phyloP scores from a whole-genome alignment of 495 filamentous ascomycete species.

The Hypoxylon cercidicola region DNA sequence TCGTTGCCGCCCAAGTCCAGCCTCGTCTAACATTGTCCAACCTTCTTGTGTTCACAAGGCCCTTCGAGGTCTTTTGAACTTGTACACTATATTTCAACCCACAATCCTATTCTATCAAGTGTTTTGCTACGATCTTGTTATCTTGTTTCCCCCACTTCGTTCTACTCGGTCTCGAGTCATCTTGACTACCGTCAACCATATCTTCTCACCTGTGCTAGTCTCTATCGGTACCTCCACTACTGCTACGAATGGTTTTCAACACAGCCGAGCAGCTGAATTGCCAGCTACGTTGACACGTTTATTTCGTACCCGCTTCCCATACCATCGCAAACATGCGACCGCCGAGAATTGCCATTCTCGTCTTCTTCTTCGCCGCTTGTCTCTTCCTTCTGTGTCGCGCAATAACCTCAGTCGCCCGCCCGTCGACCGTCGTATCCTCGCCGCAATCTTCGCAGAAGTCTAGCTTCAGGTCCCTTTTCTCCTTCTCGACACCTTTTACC shows the following conservation, averaged over 20 bases:
- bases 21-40: conserved; percentile 45
- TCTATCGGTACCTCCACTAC: conserved; percentile 15
- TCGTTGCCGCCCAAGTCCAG: conserved; percentile 53
- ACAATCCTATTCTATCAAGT: conserved; percentile 14
- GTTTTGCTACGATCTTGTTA: conserved; percentile 10
- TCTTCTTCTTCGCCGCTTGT: conserved; percentile 57
- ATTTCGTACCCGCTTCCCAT: not conserved
- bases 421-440: conserved; percentile 41
- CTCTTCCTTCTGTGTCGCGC: conserved; percentile 60
- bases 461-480: conserved; percentile 55
- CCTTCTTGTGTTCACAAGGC: conserved; percentile 7
- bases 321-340: conserved; percentile 54
- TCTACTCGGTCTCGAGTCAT: conserved; percentile 13
- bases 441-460: conserved; percentile 44
- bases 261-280: conserved; percentile 40
- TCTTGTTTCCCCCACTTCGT: conserved; percentile 19
- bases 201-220: conserved; percentile 2
- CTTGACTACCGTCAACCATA: conserved; percentile 23
- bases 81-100: conserved; percentile 18
- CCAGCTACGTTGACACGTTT: conserved; percentile 40
- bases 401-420: conserved; percentile 46
- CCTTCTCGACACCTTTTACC: conserved; percentile 66
- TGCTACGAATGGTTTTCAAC: conserved; percentile 40
- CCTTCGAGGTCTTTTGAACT: conserved; percentile 19
- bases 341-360: conserved; percentile 57